phyloP scores from a whole-genome alignment of 305 asterid species.

The Solanum aculeatissimum region DNA sequence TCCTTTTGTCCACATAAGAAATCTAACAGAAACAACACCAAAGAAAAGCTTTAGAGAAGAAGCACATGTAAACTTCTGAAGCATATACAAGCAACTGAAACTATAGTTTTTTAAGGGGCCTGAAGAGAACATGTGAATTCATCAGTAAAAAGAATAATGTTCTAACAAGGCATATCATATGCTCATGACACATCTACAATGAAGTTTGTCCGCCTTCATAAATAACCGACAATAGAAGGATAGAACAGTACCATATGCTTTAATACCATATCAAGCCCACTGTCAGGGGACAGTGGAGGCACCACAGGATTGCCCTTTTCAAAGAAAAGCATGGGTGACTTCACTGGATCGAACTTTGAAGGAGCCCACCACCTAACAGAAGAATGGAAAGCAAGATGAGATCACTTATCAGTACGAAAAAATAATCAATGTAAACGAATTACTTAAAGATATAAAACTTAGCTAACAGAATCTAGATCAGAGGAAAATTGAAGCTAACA shows the following conservation, averaged over 20 bases:
- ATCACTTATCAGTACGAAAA: not conserved
- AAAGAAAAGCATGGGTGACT: slow-evolving; percentile 88
- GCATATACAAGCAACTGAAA: not conserved
- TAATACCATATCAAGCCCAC: slow-evolving; percentile 72
- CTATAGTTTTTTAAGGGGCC: not conserved
- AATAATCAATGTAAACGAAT: not conserved
- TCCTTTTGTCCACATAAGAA: slow-evolving; percentile 39
- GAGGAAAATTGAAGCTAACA: not conserved
- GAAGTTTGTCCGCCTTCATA: not conserved
- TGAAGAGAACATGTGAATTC: not conserved
- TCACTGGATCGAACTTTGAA: slow-evolving; percentile 86
- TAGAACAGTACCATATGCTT: slow-evolving; percentile 57
- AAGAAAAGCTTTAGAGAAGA: not conserved
- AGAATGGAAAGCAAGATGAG: not conserved
- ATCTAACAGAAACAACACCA: slow-evolving; percentile 23
- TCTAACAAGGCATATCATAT: not conserved
- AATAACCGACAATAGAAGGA: slow-evolving; percentile 2
- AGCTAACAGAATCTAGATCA: not conserved
- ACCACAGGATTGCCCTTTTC: slow-evolving; percentile 65
- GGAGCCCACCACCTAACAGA: slow-evolving; percentile 97
- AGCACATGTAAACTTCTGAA: not conserved
- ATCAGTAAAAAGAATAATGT: not conserved
- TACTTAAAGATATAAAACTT: not conserved
- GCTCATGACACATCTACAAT: not conserved
- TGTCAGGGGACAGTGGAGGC: slow-evolving; percentile 60